Conservation (phyloP, 495 filamentous ascomycete genomes). For the Tuber umbilicatum region DNA sequence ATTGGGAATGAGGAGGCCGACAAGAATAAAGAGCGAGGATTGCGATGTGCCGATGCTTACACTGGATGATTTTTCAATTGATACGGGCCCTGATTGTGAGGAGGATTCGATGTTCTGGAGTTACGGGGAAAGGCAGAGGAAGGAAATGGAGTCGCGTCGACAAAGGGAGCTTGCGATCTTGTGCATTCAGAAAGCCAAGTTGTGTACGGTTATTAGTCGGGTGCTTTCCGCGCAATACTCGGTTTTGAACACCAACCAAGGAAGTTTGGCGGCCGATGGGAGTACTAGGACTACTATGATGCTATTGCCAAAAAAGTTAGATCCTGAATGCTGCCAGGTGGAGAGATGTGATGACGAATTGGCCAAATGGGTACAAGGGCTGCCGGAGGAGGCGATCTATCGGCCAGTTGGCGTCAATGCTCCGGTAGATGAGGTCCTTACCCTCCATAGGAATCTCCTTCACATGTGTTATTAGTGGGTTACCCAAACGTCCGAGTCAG, state of each 20-base stretch:
- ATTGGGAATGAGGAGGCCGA: conserved; percentile 80
- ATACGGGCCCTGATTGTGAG: conserved; percentile 48
- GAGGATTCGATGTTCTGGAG: conserved; percentile 51
- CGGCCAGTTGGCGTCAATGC: conserved; percentile 10
- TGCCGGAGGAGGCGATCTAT: conserved; percentile 51
- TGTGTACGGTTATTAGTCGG: conserved; percentile 77
- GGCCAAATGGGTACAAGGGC: conserved; percentile 60
- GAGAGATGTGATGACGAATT: conserved; percentile 66
- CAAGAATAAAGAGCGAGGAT: conserved; percentile 80
- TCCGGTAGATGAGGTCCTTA: conserved; percentile 51
- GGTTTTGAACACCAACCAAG: conserved; percentile 73
- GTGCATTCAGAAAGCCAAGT: conserved; percentile 85
- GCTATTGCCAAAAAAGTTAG: conserved; percentile 75
- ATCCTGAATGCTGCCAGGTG: conserved; percentile 63
- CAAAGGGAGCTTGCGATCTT: conserved; percentile 71
- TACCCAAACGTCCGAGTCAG: conserved; percentile 2
- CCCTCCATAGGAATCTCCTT: conserved; percentile 68
- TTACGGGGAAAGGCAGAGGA: conserved; percentile 27
- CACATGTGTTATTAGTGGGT: conserved; percentile 70
- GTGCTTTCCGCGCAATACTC: conserved; percentile 83
- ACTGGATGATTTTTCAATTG: conserved; percentile 75
- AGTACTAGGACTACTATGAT: conserved; percentile 78
- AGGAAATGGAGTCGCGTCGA: conserved; percentile 32
- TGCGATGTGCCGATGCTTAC: conserved; percentile 83
- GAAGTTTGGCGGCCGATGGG: conserved; percentile 54